Evolutionary conservation across 208 protist genomes (phyloP), one percentile per base, ranked within the genome.

Genomic region (Trypanosoma mega): DNA sequence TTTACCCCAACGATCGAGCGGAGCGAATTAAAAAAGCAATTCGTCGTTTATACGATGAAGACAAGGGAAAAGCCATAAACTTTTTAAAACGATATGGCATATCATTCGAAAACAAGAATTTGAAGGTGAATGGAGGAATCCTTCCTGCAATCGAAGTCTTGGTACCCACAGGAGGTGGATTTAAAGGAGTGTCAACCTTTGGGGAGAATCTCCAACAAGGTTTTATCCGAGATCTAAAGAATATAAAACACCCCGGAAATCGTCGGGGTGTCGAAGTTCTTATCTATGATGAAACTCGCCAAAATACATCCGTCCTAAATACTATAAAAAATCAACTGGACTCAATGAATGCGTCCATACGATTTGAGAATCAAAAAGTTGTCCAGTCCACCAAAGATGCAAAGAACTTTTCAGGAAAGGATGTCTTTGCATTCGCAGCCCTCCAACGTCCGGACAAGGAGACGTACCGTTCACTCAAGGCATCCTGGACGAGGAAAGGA

Each of bases 11-110:
- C 23, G 76, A 83, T 20, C 68, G 80, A 20, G 49, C 57, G 31
- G 49, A 58, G 43, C 52, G 46, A 8, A 39, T 87, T 16, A 44
- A 55, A 14, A 46, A 37, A 5, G 57, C 49, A 14, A 29, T 82
- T 14, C 1, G 27, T 9, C 68, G 73, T 31, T 52, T 87, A 45
- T 8, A 54, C 3, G 16, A 3, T 1, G 62, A 57, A 26, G 24
- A 44, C 21, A 36, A 46, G 9, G 63, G 62, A 23, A 67, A 33
- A 34, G 43, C 37, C 30, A 20, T 68, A 23, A 34, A 59, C 12
- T 47, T 87, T 16, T 63, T 87, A 34, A 41, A 55, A 43, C 44
- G 62, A n/a, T 87, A 72, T 58, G 80, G 76, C 11, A 51, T 87
- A 36, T 36, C 44, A 12, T 45, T 87, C 54, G 24, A 20, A n/a